Evolutionary conservation across 768 basidiomycete species (phyloP).

Genomic region (Rhodocollybia butyracea): DNA sequence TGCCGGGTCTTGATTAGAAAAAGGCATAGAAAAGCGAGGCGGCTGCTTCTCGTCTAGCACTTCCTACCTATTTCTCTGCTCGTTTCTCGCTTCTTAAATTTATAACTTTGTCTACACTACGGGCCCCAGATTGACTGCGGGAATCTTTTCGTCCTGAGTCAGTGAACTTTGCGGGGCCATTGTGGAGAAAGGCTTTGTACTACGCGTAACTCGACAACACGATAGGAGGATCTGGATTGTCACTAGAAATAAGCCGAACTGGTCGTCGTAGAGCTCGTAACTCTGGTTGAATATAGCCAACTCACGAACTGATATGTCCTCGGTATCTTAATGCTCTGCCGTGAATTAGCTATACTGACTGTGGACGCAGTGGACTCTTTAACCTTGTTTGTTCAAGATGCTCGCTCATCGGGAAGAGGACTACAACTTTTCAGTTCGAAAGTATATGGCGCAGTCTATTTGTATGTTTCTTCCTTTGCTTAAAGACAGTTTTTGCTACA

Average conservation of each 20-base stretch:
- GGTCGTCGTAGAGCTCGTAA: slow-evolving; percentile 44
- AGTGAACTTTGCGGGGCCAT: too few species aligned
- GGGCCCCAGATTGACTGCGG: too few species aligned
- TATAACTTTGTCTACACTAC: too few species aligned
- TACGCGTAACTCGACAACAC: slow-evolving; percentile 32
- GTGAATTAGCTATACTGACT: neutral
- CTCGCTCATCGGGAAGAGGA: slow-evolving; percentile 37
- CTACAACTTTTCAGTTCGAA: slow-evolving; percentile 39
- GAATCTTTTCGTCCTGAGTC: too few species aligned
- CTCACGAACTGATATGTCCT: neutral
- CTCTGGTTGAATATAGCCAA: slow-evolving; percentile 30
- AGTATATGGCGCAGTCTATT: slow-evolving; percentile 46
- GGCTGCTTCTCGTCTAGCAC: too few species aligned
- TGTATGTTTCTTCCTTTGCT: slow-evolving; percentile 25
- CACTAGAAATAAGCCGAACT: slow-evolving; percentile 45
- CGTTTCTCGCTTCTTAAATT: too few species aligned
- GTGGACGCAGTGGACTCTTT: slow-evolving; percentile 27
- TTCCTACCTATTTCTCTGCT: too few species aligned
- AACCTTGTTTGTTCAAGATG: slow-evolving; percentile 34
- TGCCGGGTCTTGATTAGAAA: too few species aligned
- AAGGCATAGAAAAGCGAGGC: too few species aligned
- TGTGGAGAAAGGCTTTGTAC: too few species aligned
- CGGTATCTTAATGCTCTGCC: neutral
- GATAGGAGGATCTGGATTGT: too few species aligned
- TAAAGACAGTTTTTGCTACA: neutral